phyloP scores from a whole-genome alignment of 2,329 filamentous ascomycete genomes.

The Colletotrichum theobromicola region DNA sequence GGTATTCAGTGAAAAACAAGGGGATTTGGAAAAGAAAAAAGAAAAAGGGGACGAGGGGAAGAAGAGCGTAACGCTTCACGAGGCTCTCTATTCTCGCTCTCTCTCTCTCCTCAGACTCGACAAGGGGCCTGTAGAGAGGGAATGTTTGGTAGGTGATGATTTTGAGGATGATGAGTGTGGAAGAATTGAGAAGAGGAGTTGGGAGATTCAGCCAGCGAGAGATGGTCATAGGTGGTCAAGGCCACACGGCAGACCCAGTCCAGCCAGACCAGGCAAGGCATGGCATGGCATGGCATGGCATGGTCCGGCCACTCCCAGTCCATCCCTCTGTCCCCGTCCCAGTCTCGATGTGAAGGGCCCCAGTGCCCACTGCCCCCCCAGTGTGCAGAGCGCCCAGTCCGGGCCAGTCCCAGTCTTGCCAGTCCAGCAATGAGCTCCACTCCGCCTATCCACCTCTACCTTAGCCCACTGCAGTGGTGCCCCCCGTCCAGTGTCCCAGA shows the following conservation, averaged over 20 bases:
- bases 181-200: slow-evolving; percentile 22
- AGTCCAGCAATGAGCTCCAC: background rate
- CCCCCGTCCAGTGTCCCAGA: background rate
- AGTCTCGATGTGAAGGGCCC: background rate
- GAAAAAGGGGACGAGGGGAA: slow-evolving; percentile 28
- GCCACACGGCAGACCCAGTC: slow-evolving; percentile 15
- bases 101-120: slow-evolving; percentile 23
- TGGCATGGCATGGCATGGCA: slow-evolving; percentile 14
- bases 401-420: too few relatives aligned
- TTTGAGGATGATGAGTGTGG: slow-evolving; percentile 8
- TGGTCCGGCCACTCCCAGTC: slow-evolving; percentile 20
- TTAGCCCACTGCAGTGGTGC: background rate
- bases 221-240: slow-evolving; percentile 20
- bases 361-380: background rate
- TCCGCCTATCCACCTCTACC: background rate
- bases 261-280: slow-evolving; percentile 16
- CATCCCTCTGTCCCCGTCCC: background rate
- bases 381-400: background rate
- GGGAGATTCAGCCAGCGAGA: slow-evolving; percentile 10
- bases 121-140: slow-evolving; percentile 19
- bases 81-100: slow-evolving; percentile 25
- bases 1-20: slow-evolving; percentile 21
- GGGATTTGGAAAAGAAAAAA: slow-evolving; percentile 25
- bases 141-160: background rate
- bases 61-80: slow-evolving; percentile 22